Evolutionary conservation across 2,329 filamentous ascomycete species (phyloP).

Genomic region (Pseudogymnoascus sp.): DNA sequence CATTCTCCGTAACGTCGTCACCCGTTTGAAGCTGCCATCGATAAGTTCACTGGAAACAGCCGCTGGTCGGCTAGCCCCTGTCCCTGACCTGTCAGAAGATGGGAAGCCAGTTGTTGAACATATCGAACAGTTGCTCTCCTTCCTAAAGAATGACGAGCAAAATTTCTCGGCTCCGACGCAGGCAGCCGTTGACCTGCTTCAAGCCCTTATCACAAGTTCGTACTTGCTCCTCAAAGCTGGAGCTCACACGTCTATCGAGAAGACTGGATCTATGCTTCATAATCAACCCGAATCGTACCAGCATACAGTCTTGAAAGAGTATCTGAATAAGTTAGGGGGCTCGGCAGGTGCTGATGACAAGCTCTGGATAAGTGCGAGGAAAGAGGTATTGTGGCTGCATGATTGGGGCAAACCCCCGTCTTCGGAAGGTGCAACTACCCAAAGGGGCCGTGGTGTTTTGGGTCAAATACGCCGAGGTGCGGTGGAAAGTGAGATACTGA

Average conservation of each 20-base stretch:
- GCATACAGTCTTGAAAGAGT: background rate
- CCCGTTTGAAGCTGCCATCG: constrained; percentile 51
- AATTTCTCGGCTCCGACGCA: constrained; percentile 56
- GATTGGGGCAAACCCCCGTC: constrained; percentile 54
- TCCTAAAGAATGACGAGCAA: constrained; percentile 31
- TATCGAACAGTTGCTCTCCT: constrained; percentile 47
- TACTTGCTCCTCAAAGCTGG: constrained; percentile 46
- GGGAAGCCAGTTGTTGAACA: constrained; percentile 18
- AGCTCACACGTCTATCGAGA: constrained; percentile 18
- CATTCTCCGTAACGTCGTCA: constrained; percentile 50
- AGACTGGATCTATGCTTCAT: background rate
- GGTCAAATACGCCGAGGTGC: constrained; percentile 50
- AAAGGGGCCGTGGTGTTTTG: constrained; percentile 41
- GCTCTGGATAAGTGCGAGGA: constrained; percentile 53
- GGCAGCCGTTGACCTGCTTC: constrained; percentile 48
- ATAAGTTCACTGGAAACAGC: constrained; percentile 43
- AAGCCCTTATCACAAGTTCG: constrained; percentile 54
- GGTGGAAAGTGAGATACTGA: constrained; percentile 64
- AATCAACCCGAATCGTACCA: background rate
- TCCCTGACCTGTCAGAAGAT: constrained; percentile 26
- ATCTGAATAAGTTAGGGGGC: background rate
- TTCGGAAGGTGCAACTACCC: constrained; percentile 26
- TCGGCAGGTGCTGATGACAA: constrained; percentile 51
- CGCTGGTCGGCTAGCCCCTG: constrained; percentile 38
- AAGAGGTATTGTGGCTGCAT: constrained; percentile 63